phyloP scores from a whole-genome alignment of 768 basidiomycete genomes.

The Dentipellis fragilis region DNA sequence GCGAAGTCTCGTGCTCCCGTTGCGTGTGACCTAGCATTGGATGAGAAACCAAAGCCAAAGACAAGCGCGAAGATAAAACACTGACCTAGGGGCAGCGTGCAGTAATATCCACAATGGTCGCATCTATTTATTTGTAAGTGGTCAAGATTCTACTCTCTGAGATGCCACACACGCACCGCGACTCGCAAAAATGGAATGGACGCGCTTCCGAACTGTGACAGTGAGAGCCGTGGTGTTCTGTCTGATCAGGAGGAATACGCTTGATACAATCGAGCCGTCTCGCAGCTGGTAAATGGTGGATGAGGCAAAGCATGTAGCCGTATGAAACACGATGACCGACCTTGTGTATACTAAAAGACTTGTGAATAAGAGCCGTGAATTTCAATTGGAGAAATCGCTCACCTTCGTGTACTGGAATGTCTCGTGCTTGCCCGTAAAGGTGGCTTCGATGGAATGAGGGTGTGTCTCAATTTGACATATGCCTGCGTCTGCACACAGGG shows the following conservation, averaged over 20 bases:
- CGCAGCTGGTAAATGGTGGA: constrained; percentile 23
- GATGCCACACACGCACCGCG: constrained; percentile 21
- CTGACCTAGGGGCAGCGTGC: constrained; percentile 45
- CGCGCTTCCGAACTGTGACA: constrained; percentile 33
- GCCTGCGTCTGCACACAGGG: constrained; percentile 33
- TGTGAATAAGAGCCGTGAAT: not conserved
- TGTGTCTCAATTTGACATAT: constrained; percentile 50
- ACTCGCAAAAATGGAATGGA: constrained; percentile 46
- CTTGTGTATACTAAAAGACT: constrained; percentile 39
- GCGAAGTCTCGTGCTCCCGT: constrained; percentile 50
- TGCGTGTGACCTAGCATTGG: constrained; percentile 40
- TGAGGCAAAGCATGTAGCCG: not conserved
- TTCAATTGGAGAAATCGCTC: not conserved
- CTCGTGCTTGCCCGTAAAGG: constrained; percentile 48
- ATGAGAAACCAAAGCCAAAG: not conserved
- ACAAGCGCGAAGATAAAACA: not conserved
- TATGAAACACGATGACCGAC: constrained; percentile 16
- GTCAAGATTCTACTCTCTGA: not conserved
- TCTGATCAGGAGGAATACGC: constrained; percentile 32
- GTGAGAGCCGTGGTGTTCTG: constrained; percentile 36
- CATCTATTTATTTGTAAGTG: constrained; percentile 26
- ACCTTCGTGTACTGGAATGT: constrained; percentile 61
- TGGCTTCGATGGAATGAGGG: constrained; percentile 51
- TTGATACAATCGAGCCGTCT: constrained; percentile 42
- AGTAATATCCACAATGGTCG: constrained; percentile 46